phyloP scores from a whole-genome alignment of 2,329 filamentous ascomycete genomes.

The Fusarium caatingaense region DNA sequence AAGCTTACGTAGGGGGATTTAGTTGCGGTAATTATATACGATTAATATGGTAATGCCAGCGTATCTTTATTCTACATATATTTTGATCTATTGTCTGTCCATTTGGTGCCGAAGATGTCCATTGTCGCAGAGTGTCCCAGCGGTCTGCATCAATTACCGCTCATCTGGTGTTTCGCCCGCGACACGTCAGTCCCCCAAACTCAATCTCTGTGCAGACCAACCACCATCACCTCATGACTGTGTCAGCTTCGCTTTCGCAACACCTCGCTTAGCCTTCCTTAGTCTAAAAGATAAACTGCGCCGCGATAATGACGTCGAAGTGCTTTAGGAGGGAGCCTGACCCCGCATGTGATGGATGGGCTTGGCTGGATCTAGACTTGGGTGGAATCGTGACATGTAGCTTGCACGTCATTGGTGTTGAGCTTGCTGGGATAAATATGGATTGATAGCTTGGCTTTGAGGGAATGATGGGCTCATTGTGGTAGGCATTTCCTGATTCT shows the following conservation, averaged over 20 bases:
- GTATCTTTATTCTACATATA: slow-evolving; percentile 5
- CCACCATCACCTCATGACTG: neutral
- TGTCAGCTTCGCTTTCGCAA: neutral
- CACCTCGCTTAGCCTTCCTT: neutral
- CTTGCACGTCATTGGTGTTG: slow-evolving; percentile 6
- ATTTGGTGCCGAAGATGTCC: too few species aligned
- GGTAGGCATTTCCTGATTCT: neutral
- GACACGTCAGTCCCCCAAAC: slow-evolving; percentile 7
- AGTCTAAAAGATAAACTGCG: neutral
- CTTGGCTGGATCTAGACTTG: neutral
- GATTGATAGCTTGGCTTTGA: neutral
- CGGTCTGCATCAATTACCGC: neutral
- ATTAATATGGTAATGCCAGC: slow-evolving; percentile 28
- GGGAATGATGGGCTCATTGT: neutral
- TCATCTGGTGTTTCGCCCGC: neutral
- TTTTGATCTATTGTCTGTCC: neutral
- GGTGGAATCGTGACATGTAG: slow-evolving; percentile 5
- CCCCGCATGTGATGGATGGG: neutral
- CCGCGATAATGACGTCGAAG: slow-evolving; percentile 1
- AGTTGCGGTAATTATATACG: slow-evolving; percentile 14
- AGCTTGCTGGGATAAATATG: neutral
- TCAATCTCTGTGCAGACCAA: neutral
- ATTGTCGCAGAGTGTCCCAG: neutral
- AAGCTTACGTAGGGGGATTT: slow-evolving; percentile 35
- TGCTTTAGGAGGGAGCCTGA: neutral